These are phyloP conservation scores for Trichosporon ovoides DNA, from an alignment of 1,284 basidiomycete species.

Conservation along the genomic window DNA sequence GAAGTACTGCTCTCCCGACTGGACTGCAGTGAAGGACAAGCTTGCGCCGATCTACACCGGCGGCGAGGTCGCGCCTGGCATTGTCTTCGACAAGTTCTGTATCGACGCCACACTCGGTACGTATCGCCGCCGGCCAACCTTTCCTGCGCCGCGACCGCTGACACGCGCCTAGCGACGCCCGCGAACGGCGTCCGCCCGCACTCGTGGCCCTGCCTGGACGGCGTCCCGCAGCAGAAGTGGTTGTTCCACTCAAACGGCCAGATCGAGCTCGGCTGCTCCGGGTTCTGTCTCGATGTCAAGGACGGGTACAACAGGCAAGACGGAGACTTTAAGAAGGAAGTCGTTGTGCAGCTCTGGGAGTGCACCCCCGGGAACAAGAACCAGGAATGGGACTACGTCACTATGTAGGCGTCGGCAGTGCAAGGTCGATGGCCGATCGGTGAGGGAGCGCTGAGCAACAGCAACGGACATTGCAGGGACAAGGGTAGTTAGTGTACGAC, in stretches of 20 bases:
- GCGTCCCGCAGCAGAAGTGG: conserved; percentile 7
- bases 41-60: background rate
- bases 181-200: conserved; percentile 3
- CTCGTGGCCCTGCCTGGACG: conserved; percentile 6
- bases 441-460: no score
- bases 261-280: background rate
- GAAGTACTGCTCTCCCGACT: background rate
- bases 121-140: background rate
- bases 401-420: no score
- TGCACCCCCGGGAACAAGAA: conserved; percentile 1
- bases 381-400: conserved; percentile 7
- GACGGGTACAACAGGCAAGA: background rate
- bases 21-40: background rate
- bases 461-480: no score
- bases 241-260: background rate
- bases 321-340: background rate
- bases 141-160: background rate
- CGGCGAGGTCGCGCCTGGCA: background rate
- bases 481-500: no score
- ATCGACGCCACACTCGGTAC: background rate
- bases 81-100: background rate
- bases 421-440: no score
- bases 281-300: conserved; percentile 9
- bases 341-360: conserved; percentile 4
- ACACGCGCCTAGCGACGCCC: background rate